Conservation (phyloP, 176 grass and related monocot genomes). For the Raddia guianensis region DNA sequence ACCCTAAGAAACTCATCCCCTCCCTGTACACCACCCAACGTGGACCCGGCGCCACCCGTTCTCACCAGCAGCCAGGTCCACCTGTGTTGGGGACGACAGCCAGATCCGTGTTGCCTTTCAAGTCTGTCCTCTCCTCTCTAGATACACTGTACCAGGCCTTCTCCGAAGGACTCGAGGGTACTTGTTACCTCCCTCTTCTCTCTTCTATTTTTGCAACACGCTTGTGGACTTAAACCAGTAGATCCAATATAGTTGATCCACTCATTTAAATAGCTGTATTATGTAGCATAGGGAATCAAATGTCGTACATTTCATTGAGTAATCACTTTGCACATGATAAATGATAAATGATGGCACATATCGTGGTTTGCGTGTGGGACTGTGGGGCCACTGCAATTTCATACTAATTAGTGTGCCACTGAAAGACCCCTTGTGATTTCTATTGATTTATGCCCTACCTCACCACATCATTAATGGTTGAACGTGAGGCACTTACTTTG, state of each 20-base stretch:
- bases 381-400: slow-evolving; percentile 12
- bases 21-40: too few species aligned
- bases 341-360: slow-evolving; percentile 1
- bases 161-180: not conserved
- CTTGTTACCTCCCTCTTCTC: not conserved
- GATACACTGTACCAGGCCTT: too few species aligned
- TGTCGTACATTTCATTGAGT: not conserved
- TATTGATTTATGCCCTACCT: slow-evolving; percentile 10
- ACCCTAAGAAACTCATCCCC: too few species aligned
- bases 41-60: too few species aligned
- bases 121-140: too few species aligned
- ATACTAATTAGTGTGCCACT: not conserved
- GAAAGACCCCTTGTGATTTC: slow-evolving; percentile 14
- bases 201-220: not conserved
- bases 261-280: not conserved
- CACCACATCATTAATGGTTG: not conserved
- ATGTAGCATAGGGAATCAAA: not conserved
- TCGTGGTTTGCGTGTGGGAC: not conserved
- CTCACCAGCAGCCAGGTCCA: too few species aligned
- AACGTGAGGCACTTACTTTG: not conserved
- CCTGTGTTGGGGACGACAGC: too few species aligned
- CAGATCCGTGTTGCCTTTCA: too few species aligned
- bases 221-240: not conserved
- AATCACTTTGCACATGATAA: slow-evolving; percentile 20
- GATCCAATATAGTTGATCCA: not conserved